Conservation (phyloP, 805 yeast species). For the Yarrowia sp. region DNA sequence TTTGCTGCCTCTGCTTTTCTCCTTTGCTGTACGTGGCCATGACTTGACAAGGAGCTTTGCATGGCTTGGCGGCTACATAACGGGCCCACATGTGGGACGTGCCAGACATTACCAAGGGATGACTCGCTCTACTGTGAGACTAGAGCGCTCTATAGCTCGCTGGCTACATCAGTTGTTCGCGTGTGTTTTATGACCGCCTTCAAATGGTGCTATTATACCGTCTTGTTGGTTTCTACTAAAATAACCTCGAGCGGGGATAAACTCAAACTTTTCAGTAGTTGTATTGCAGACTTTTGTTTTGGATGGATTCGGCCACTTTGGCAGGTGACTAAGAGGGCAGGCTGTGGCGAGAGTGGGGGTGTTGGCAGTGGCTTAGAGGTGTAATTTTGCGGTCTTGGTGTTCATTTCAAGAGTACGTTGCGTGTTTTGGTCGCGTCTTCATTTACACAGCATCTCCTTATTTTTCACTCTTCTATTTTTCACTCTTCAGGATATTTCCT, state of each 20-base stretch:
- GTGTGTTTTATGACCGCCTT: too few species aligned
- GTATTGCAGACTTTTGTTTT: conserved; percentile 6
- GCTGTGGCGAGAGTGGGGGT: not conserved
- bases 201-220: too few species aligned
- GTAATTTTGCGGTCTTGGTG: too few species aligned
- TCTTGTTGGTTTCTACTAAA: not conserved
- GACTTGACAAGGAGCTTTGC: conserved; percentile 29
- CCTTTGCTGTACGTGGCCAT: conserved; percentile 37
- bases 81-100: not conserved
- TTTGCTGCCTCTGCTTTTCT: conserved; percentile 2
- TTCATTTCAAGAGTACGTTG: too few species aligned
- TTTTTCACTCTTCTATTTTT: too few species aligned
- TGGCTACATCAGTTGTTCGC: too few species aligned
- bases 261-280: conserved; percentile 2
- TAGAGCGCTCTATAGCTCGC: not conserved
- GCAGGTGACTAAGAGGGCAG: not conserved
- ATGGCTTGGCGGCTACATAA: conserved; percentile 13
- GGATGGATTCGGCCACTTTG: conserved; percentile 11
- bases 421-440: too few species aligned
- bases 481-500: not conserved
- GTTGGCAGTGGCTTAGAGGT: too few species aligned
- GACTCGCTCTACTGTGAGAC: not conserved
- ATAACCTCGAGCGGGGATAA: conserved; percentile 13
- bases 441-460: too few species aligned
- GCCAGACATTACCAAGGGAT: too few species aligned